These are phyloP conservation scores for Acrodontium crateriforme DNA, from an alignment of 2,329 filamentous ascomycete genomes.

Conservation along the genomic window DNA sequence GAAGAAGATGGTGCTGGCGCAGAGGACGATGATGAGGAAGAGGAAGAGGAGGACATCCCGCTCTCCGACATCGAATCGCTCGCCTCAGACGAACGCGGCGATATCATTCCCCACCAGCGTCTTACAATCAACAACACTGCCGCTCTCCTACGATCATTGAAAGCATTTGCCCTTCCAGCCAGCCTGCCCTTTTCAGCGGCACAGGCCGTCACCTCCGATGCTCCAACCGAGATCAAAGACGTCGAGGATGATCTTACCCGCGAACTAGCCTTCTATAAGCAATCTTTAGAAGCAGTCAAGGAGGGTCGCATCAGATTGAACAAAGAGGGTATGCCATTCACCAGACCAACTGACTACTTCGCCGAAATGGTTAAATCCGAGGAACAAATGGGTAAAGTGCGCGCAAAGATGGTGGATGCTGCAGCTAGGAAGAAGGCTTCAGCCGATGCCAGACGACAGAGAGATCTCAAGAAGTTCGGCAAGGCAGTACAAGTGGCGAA, in stretches of 20 bases:
- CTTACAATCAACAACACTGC: conserved; percentile 95
- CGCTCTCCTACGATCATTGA: conserved; percentile 66
- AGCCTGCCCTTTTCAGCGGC: conserved; percentile 69
- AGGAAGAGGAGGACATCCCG: conserved; percentile 76
- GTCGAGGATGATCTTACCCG: conserved; percentile 84
- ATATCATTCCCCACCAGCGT: conserved; percentile 78
- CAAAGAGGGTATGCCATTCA: conserved; percentile 73
- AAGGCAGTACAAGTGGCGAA: conserved; percentile 97
- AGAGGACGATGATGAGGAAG: conserved; percentile 45
- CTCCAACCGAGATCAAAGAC: conserved; percentile 61
- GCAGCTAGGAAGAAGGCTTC: conserved; percentile 85
- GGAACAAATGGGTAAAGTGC: conserved; percentile 95
- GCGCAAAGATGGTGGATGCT: conserved; percentile 82
- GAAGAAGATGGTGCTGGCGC: conserved; percentile 27
- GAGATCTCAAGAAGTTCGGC: conserved; percentile 97
- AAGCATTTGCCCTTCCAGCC: conserved; percentile 60
- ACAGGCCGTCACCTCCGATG: conserved; percentile 58
- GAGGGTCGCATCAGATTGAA: conserved; percentile 60
- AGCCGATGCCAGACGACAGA: conserved; percentile 76
- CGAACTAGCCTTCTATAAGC: conserved; percentile 85
- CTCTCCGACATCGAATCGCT: conserved; percentile 74
- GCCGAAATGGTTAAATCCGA: conserved; percentile 99
- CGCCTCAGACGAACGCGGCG: conserved; percentile 68
- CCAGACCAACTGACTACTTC: conserved; percentile 86
- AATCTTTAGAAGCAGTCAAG: conserved; percentile 67